These are phyloP conservation scores for Cinnamomum chago DNA, from an alignment of 164 flowering plant genomes.

Conservation along the genomic window DNA sequence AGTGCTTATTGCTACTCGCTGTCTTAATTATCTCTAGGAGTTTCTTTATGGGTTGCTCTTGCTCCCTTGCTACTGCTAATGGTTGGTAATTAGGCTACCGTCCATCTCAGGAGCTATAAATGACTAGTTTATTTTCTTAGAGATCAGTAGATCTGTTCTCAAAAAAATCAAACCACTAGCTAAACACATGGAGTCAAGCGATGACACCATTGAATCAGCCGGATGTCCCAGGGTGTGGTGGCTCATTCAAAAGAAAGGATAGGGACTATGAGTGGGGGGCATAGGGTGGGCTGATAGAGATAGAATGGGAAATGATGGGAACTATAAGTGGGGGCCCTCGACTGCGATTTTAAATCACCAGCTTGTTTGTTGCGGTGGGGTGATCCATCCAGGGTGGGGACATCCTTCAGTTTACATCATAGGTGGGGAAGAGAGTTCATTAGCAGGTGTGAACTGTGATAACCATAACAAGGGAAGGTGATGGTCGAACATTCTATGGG, in stretches of 20 bases:
- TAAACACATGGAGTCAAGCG: neutral
- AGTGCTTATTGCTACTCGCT: too few relatives aligned
- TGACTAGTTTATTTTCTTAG: too few relatives aligned
- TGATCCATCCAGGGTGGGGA: neutral
- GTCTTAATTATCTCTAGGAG: too few relatives aligned
- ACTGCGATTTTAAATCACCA: neutral
- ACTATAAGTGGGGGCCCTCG: neutral
- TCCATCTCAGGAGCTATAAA: too few relatives aligned
- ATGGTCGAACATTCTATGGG: neutral
- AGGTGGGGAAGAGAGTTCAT: constrained; percentile 7
- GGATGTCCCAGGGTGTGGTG: neutral
- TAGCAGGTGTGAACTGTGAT: constrained; percentile 4
- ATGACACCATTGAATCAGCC: neutral
- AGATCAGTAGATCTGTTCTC: too few relatives aligned
- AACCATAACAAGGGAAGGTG: neutral
- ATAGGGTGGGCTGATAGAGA: constrained; percentile 1
- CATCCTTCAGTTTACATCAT: constrained; percentile 5
- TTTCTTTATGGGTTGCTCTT: too few relatives aligned
- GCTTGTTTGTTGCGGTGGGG: constrained; percentile 1
- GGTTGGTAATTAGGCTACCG: too few relatives aligned
- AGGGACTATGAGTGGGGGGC: neutral
- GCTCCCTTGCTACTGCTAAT: too few relatives aligned
- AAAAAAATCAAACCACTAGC: too few relatives aligned
- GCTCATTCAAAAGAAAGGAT: neutral
- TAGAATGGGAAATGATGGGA: neutral